Evolutionary conservation across 306 rosid species (phyloP).

Genomic region (Echinosophora koreensis): DNA sequence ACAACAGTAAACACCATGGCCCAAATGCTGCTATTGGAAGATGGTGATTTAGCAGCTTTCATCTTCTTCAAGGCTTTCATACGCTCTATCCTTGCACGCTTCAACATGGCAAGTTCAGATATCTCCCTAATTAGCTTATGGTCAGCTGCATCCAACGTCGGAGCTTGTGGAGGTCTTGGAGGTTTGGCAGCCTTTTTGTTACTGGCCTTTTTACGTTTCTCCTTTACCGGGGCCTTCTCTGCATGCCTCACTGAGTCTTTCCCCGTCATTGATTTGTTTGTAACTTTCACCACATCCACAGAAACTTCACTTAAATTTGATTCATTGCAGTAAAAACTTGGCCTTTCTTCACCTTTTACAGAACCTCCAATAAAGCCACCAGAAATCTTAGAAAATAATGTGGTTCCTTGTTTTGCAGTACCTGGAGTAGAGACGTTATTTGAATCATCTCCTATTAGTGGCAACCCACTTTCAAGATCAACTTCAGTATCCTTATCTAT

Average conservation of each 20-base stretch:
- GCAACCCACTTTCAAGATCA: conserved; percentile 77
- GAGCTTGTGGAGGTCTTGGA: conserved; percentile 92
- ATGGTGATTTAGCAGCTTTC: conserved; percentile 64
- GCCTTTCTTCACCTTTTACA: conserved; percentile 51
- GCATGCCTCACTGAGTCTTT: conserved; percentile 38
- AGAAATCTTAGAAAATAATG: conserved; percentile 54
- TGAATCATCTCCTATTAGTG: conserved; percentile 60
- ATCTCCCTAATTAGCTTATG: conserved; percentile 80
- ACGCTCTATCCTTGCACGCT: conserved; percentile 82
- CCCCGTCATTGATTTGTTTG: conserved; percentile 48
- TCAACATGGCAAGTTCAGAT: conserved; percentile 81
- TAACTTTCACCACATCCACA: conserved; percentile 45
- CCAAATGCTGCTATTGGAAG: conserved; percentile 59
- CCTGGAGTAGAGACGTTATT: conserved; percentile 47
- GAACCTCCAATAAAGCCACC: conserved; percentile 56
- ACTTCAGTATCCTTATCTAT: conserved; percentile 55
- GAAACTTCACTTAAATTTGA: conserved; percentile 48
- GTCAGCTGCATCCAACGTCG: conserved; percentile 83
- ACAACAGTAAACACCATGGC: conserved; percentile 82
- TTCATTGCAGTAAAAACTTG: conserved; percentile 45
- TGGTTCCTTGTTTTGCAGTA: conserved; percentile 52
- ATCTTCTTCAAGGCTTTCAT: conserved; percentile 84
- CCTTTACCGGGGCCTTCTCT: conserved; percentile 57
- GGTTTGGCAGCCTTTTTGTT: conserved; percentile 80
- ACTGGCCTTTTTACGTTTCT: conserved; percentile 67